Conservation (phyloP, 495 filamentous ascomycete genomes). For the Amphirosellinia nigrospora region DNA sequence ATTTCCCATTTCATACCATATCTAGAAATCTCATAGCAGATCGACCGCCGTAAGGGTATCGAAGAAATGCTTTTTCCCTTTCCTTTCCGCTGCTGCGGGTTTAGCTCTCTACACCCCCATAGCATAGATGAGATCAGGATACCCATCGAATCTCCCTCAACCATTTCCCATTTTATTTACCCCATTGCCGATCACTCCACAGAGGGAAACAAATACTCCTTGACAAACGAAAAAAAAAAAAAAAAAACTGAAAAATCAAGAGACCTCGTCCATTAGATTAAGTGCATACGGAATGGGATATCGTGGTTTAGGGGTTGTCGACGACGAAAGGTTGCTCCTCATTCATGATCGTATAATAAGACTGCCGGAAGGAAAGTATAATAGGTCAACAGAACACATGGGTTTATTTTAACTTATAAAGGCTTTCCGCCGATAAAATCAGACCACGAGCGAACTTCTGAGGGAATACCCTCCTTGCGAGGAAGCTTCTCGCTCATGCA, state of each 20-base stretch:
- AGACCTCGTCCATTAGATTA: not conserved
- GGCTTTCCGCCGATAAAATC: conserved; percentile 92
- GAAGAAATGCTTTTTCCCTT: not conserved
- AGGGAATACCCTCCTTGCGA: conserved; percentile 77
- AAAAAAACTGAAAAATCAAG: not conserved
- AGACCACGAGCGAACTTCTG: conserved; percentile 91
- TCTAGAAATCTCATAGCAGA: not conserved
- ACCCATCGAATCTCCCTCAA: not conserved
- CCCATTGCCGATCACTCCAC: not conserved
- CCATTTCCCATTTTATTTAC: not conserved
- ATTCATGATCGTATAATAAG: too few species aligned
- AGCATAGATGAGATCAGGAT: not conserved
- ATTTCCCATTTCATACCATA: not conserved
- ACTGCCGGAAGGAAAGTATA: not conserved
- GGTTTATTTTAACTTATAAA: conserved; percentile 61
- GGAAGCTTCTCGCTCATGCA: conserved; percentile 97
- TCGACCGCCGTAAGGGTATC: not conserved
- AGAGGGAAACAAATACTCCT: conserved; percentile 22
- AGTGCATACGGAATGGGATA: not conserved
- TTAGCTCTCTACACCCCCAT: not conserved
- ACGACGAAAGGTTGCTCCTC: conserved; percentile 18
- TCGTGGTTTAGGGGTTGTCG: not conserved
- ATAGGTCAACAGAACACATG: conserved; percentile 9
- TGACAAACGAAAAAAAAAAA: not conserved
- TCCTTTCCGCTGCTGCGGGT: not conserved